These are phyloP conservation scores for Macrotyloma uniflorum DNA, from an alignment of 306 rosid genomes.

Conservation along the genomic window DNA sequence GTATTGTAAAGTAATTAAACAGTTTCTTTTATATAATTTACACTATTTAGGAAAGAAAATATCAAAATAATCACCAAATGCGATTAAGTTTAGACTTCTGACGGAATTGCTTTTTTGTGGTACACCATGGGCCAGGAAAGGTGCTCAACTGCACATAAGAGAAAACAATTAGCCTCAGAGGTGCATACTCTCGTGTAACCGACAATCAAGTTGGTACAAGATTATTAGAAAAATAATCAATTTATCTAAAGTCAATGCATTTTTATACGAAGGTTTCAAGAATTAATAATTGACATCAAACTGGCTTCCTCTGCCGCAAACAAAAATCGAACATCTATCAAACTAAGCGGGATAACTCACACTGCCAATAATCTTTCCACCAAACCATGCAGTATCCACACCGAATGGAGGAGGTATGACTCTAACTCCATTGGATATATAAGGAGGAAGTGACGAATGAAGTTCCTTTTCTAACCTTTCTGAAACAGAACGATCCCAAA, in stretches of 20 bases:
- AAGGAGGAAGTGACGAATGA: constrained; percentile 53
- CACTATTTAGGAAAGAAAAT: background rate
- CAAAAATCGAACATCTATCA: background rate
- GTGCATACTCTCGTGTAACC: background rate
- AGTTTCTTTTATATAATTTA: background rate
- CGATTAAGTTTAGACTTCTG: constrained; percentile 56
- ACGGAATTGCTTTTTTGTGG: constrained; percentile 67
- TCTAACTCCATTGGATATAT: constrained; percentile 54
- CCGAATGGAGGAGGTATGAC: constrained; percentile 81
- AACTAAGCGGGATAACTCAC: constrained; percentile 50
- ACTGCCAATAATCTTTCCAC: constrained; percentile 69
- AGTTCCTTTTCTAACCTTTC: constrained; percentile 73
- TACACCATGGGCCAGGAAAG: constrained; percentile 75
- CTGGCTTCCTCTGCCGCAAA: background rate
- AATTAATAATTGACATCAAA: background rate
- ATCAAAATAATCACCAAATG: constrained; percentile 48
- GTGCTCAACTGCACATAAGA: constrained; percentile 65
- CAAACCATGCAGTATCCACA: constrained; percentile 79
- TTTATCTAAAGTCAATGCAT: background rate
- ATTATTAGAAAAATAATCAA: background rate
- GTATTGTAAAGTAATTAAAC: constrained; percentile 11
- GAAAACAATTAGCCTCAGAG: background rate
- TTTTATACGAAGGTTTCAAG: background rate
- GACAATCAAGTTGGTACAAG: background rate
- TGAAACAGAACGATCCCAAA: constrained; percentile 41